Evolutionary conservation across 768 basidiomycete genomes (phyloP).

Genomic region (Agrocybe chaxingu): DNA sequence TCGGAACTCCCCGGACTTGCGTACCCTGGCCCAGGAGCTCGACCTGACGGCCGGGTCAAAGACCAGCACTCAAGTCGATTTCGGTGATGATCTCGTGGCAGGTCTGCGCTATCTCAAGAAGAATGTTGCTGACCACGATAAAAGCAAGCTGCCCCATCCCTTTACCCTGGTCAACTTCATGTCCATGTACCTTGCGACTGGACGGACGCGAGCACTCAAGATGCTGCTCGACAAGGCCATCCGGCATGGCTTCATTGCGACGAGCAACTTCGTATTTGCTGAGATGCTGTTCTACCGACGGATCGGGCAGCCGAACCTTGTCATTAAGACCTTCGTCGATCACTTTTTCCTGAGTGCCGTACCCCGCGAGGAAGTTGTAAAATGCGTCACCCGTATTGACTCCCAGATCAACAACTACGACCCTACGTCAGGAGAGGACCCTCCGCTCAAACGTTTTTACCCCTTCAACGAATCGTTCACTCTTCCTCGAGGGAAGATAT

Average conservation of each 20-base stretch:
- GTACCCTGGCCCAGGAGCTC: background rate
- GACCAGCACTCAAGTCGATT: constrained; percentile 7
- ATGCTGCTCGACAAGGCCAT: constrained; percentile 30
- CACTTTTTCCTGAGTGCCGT: constrained; percentile 53
- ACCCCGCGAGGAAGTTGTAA: constrained; percentile 36
- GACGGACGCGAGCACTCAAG: constrained; percentile 28
- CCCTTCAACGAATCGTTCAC: constrained; percentile 5
- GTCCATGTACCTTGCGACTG: constrained; percentile 28
- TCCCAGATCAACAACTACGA: constrained; percentile 1
- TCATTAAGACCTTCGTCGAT: constrained; percentile 44
- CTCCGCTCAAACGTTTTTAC: constrained; percentile 7
- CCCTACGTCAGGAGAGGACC: constrained; percentile 3
- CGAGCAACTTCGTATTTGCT: constrained; percentile 31
- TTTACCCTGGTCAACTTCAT: constrained; percentile 31
- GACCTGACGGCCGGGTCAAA: constrained; percentile 5
- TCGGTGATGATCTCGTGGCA: constrained; percentile 14
- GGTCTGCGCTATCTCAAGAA: constrained; percentile 22
- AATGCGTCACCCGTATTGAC: constrained; percentile 11
- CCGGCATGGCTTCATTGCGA: constrained; percentile 14
- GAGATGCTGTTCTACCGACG: constrained; percentile 43
- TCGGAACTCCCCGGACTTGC: background rate
- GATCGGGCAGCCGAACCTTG: constrained; percentile 20
- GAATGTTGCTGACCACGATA: constrained; percentile 8
- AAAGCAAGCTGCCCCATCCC: constrained; percentile 20
- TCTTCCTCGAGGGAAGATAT: constrained; percentile 24